Conservation (phyloP, 345 rosid species). For the Sonneratia alba region DNA sequence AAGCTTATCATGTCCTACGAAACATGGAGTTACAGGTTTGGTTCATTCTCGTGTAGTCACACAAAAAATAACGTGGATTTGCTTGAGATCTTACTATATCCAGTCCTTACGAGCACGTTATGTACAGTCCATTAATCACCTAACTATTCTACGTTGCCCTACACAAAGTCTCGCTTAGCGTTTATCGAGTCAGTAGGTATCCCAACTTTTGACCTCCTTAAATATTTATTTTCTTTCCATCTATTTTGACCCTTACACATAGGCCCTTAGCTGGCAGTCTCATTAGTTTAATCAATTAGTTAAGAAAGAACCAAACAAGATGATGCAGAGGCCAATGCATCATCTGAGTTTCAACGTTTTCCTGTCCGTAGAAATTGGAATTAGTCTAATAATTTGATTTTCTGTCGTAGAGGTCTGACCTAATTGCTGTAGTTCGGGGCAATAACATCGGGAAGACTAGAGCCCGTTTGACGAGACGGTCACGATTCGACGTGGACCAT, state of each 20-base stretch:
- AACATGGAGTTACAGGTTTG: too few species aligned
- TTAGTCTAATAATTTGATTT: too few species aligned
- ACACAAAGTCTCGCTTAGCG: constrained; percentile 6
- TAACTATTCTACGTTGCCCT: not conserved
- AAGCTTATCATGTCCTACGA: too few species aligned
- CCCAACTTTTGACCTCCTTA: constrained; percentile 10
- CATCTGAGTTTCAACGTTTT: constrained; percentile 3
- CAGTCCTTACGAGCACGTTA: not conserved
- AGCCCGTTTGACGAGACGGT: too few species aligned
- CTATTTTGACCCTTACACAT: not conserved
- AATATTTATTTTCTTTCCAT: too few species aligned
- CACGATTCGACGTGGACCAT: too few species aligned
- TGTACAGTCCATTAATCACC: not conserved
- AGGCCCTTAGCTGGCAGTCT: not conserved
- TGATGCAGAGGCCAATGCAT: constrained; percentile 13
- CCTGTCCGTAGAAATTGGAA: not conserved
- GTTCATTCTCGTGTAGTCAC: too few species aligned
- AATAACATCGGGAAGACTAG: too few species aligned
- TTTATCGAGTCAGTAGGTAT: constrained; percentile 6
- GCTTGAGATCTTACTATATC: not conserved
- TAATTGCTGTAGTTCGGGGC: too few species aligned
- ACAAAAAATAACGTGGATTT: too few species aligned
- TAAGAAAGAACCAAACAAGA: not conserved
- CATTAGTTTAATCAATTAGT: not conserved
- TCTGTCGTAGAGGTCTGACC: too few species aligned